Evolutionary conservation across 306 rosid genomes (phyloP), one percentile per base, ranked within the genome.

Genomic region (Acacia confusa): DNA sequence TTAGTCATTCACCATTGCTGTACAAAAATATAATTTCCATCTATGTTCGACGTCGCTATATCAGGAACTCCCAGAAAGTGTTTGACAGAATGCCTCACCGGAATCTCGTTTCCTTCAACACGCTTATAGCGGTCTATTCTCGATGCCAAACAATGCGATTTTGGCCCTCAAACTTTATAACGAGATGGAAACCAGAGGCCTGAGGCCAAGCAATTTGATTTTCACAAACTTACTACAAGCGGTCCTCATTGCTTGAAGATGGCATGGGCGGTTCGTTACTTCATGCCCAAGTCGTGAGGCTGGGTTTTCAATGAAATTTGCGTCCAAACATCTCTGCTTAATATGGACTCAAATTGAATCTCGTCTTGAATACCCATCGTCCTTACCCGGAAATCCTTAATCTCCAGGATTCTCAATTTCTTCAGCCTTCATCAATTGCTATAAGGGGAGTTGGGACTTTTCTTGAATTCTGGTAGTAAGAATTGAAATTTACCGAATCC

Each of bases 41-140:
- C 94, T 95, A 95, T n/a, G 81, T 87, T 0, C 89, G 94, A 6
- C 85, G 90, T 10, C 89, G 92, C 50, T 87, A 91, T 0, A 20
- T 86, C 14, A 28, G 22, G 30, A 91, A 88, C 43, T 79, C 97
- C 25, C 88, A 47, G 47, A 64, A 74, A 67, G 75, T 92, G 91
- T 95, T 95, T 86, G 97, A 95, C 43, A 86, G 71, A 91, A 95
- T 93, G 97, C 92, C 95, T 47, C 90, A 67, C 0, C 87, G 95
- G 85, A 95, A 85, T 41, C 40, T 86, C 45, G 94, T 95, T 82
- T 93, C 97, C 16, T 93, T 85, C 79, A 95, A 95, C 48, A 88
- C 97, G 7, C 89, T 95, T 9, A 75, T 90, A 24, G 83, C 97
- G 17, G 92, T 92, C 11, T 88, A 76, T 78, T 89, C 95, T 43